Percentiles rank a stretch among this genome's conserved stretches.
Evolutionary conservation across 305 asterid genomes (phyloP).

Genomic region (Solanum hybrid): DNA sequence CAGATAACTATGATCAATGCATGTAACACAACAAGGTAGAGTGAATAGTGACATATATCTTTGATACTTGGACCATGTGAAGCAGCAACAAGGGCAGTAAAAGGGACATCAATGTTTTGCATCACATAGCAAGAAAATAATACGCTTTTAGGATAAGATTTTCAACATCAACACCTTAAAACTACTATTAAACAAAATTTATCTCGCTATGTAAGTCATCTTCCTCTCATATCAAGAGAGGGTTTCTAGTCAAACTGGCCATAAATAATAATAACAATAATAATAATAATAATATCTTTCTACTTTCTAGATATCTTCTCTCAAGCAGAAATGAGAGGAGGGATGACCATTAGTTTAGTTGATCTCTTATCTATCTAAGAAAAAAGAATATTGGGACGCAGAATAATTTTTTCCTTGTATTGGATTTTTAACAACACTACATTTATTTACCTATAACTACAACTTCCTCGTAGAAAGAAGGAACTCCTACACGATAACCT

Average conservation of each 20-base stretch:
- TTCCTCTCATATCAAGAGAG: background rate
- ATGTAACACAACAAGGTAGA: background rate
- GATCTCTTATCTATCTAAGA: background rate
- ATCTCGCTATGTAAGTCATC: background rate
- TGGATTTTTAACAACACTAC: background rate
- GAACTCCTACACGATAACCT: background rate
- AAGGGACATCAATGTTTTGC: background rate
- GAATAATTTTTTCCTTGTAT: background rate
- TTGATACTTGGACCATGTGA: background rate
- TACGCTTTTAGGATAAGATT: background rate
- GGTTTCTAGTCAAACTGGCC: background rate
- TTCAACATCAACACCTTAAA: background rate
- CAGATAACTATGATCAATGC: background rate
- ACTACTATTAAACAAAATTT: background rate
- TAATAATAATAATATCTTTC: background rate
- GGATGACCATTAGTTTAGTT: background rate
- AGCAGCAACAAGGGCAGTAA: background rate
- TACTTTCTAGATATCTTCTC: background rate
- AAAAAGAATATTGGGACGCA: background rate
- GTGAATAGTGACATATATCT: background rate
- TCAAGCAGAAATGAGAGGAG: background rate
- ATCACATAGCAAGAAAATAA: background rate
- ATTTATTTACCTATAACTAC: background rate
- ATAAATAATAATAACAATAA: background rate
- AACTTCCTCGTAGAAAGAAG: background rate